A percentile compares a stretch with the other conserved stretches of the same genome.
These are phyloP conservation scores for Pseudohyphozyma bogoriensis DNA, from an alignment of 768 basidiomycete species.

Conservation along the genomic window DNA sequence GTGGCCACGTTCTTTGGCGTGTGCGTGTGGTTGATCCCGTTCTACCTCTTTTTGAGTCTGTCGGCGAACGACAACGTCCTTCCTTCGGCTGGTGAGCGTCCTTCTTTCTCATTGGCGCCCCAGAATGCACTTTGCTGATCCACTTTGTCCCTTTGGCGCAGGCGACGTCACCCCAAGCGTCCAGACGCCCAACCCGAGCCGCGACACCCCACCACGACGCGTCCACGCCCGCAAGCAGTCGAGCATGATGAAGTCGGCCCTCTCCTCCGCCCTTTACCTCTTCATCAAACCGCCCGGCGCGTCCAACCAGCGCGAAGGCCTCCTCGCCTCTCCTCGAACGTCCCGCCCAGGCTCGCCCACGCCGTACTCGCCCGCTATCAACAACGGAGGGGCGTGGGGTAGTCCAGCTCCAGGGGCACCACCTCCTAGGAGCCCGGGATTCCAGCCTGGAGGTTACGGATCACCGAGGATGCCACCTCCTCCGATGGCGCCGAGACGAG, in stretches of 20 bases:
- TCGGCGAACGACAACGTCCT: constrained; percentile 95
- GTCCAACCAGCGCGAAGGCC: background rate
- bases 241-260: constrained; percentile 19
- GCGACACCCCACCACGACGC: constrained; percentile 4
- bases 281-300: constrained; percentile 7
- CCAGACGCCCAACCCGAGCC: background rate
- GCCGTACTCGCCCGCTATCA: too few relatives aligned
- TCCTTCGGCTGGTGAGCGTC: constrained; percentile 42
- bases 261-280: constrained; percentile 22
- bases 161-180: background rate
- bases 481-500: too few relatives aligned
- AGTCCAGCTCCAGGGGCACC: too few relatives aligned
- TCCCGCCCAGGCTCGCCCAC: too few relatives aligned
- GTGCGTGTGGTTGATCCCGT: constrained; percentile 49
- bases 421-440: too few relatives aligned
- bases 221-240: constrained; percentile 17
- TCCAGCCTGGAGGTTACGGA: too few relatives aligned
- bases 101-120: background rate
- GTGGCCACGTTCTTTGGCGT: constrained; percentile 46
- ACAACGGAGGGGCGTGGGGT: too few relatives aligned
- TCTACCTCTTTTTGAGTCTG: constrained; percentile 88
- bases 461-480: too few relatives aligned
- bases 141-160: background rate
- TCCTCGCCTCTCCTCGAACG: background rate
- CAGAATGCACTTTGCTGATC: background rate